phyloP scores from a whole-genome alignment of 768 basidiomycete species.

The Suillus weaverae region DNA sequence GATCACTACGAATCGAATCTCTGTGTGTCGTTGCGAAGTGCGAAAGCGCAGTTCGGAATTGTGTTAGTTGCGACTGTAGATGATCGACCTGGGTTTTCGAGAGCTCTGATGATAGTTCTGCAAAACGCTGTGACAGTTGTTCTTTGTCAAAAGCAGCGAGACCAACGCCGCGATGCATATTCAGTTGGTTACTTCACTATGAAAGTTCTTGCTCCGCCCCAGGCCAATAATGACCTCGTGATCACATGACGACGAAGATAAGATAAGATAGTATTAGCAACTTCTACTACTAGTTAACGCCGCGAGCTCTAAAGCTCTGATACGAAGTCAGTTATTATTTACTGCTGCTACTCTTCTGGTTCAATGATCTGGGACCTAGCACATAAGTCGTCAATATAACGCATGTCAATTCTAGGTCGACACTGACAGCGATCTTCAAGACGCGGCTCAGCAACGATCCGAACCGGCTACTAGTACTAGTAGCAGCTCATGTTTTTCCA shows the following conservation, averaged over 20 bases:
- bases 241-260: slow-evolving; percentile 9
- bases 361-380: too few relatives aligned
- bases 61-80: slow-evolving; percentile 77
- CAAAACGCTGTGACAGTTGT: slow-evolving; percentile 76
- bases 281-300: too few relatives aligned
- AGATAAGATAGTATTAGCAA: neutral
- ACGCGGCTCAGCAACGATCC: too few relatives aligned
- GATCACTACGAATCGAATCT: slow-evolving; percentile 78
- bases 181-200: neutral
- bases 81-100: slow-evolving; percentile 74
- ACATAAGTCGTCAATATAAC: too few relatives aligned
- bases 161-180: slow-evolving; percentile 81
- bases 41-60: slow-evolving; percentile 78
- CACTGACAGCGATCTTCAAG: too few relatives aligned
- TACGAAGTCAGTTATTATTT: neutral
- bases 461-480: too few relatives aligned
- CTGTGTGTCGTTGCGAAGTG: slow-evolving; percentile 84
- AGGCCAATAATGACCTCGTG: neutral
- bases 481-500: too few relatives aligned
- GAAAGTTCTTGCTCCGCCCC: neutral
- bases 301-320: neutral
- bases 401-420: too few relatives aligned
- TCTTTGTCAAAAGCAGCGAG: slow-evolving; percentile 90
- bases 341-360: too few relatives aligned
- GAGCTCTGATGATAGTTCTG: slow-evolving; percentile 75